Evolutionary conservation across 1,284 basidiomycete genomes (phyloP).

Genomic region (Cutaneotrichosporon sp.): DNA sequence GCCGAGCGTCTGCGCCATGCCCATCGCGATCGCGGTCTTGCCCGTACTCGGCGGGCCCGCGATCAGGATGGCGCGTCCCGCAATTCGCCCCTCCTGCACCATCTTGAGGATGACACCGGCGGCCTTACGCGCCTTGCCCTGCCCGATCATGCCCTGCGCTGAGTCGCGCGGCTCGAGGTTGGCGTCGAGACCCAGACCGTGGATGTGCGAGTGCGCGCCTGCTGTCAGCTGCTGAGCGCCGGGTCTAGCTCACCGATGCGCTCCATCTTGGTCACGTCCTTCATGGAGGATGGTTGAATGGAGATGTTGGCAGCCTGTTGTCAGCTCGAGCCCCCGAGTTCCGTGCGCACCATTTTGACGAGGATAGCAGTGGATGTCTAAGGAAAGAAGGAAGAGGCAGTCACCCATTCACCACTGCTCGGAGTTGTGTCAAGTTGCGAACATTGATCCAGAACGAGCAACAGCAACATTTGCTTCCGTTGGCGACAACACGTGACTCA

Average conservation of each 20-base stretch:
- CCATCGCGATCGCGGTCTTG: slow-evolving; percentile 96
- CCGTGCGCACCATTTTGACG: slow-evolving; percentile 16
- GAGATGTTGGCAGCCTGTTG: slow-evolving; percentile 53
- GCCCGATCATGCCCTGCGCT: slow-evolving; percentile 93
- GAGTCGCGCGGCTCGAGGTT: slow-evolving; percentile 79
- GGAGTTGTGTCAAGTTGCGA: neutral
- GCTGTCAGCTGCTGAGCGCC: slow-evolving; percentile 17
- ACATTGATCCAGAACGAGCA: slow-evolving; percentile 2
- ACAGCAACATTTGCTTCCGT: slow-evolving; percentile 14
- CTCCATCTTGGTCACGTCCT: slow-evolving; percentile 94
- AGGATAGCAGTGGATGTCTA: neutral
- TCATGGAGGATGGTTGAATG: slow-evolving; percentile 56
- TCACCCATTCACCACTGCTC: neutral
- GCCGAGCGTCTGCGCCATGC: slow-evolving; percentile 94
- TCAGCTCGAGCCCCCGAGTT: neutral
- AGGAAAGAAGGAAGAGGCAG: neutral
- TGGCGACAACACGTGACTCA: slow-evolving; percentile 13
- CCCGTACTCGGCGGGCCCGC: slow-evolving; percentile 95
- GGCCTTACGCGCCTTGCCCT: slow-evolving; percentile 90
- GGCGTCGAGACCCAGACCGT: slow-evolving; percentile 86
- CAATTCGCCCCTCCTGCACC: slow-evolving; percentile 94
- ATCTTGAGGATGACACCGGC: slow-evolving; percentile 97
- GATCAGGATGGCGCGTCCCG: slow-evolving; percentile 91
- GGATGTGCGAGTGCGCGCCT: slow-evolving; percentile 98
- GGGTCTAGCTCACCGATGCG: slow-evolving; percentile 68